A percentile compares a stretch with the other conserved stretches of the same genome.
These are phyloP conservation scores for Malus orientalis DNA, from an alignment of 306 rosid species.

Conservation along the genomic window DNA sequence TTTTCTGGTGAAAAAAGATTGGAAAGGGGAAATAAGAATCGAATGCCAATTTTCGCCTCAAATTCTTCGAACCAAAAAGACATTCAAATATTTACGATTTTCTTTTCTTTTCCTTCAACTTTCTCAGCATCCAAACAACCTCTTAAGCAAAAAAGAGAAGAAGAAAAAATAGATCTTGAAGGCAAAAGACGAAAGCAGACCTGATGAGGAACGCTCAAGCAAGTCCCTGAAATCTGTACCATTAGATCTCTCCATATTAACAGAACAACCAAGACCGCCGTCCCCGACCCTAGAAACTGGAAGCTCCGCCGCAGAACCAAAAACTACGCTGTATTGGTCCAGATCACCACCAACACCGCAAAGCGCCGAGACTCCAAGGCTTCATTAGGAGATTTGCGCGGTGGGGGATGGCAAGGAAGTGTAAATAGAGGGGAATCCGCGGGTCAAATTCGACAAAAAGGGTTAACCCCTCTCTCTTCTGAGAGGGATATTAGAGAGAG, in stretches of 20 bases:
- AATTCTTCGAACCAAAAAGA: neutral
- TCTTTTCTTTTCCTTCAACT: neutral
- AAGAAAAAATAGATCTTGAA: neutral
- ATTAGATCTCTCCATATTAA: slow-evolving; percentile 27
- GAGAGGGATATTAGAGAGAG: slow-evolving; percentile 2
- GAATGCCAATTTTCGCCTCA: neutral
- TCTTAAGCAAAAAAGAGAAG: neutral
- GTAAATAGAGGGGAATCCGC: neutral
- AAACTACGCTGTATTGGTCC: neutral
- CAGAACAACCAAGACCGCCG: neutral
- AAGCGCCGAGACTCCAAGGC: neutral
- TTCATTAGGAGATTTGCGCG: neutral
- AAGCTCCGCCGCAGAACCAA: neutral
- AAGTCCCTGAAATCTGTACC: slow-evolving; percentile 13
- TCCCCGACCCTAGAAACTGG: slow-evolving; percentile 4
- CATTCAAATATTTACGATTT: neutral
- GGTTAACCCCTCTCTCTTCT: neutral
- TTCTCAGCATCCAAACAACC: neutral
- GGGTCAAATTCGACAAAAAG: neutral
- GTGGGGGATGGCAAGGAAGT: neutral
- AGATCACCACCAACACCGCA: neutral
- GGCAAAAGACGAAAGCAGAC: neutral
- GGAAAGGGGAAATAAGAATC: neutral
- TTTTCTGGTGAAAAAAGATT: neutral
- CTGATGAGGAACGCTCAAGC: slow-evolving; percentile 10